Base-by-base conservation (phyloP, 192 early-diverging fungal genomes). In the Rhizophlyctis rosea region DNA sequence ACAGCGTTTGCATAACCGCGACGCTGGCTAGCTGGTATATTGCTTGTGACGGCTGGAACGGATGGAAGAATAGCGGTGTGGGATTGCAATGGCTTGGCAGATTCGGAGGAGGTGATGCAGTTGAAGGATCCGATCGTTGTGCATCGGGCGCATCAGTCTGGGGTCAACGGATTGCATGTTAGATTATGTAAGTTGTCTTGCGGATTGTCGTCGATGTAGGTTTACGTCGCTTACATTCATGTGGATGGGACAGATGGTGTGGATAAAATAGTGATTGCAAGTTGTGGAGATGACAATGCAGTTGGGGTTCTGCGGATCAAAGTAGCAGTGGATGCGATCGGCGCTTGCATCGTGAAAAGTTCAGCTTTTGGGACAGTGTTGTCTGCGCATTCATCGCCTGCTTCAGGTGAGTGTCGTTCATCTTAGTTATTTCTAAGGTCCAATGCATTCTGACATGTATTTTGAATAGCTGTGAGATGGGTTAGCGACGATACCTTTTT, bases 241-340 rank as follows among this genome's bases (percentile, higher is more conserved):
- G n/a, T n/a, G n/a, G n/a, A n/a, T n/a, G n/a, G n/a, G n/a, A n/a
- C n/a, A n/a, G n/a, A n/a, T n/a, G n/a, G n/a, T n/a, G n/a, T n/a
- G n/a, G n/a, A n/a, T n/a, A n/a, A 3, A 39, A 70, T 14, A 21
- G 86, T 36, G 11, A 47, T 89, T 2, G 80, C 79, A 3, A 85
- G 81, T n/a, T 90, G 89, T 16, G 91, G 91, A 2, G 91, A 94
- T 49, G 90, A 93, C 65, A 88, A 89, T 68, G 72, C 78, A 0
- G 32, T 90, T n/a, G 16, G 23, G 18, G 55, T 18, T 57, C 69
- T 23, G 65, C 68, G 1, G 57, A 60, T 13, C 50, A 47, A 50
- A 21, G 83, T 30, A 34, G 62, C 30, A 33, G 71, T 30, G 16
- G 47, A 53, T 24, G 39, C 33, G 16, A 18, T 55, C 18, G 0